phyloP scores from a whole-genome alignment of 345 rosid species.

The Camelina laxa region DNA sequence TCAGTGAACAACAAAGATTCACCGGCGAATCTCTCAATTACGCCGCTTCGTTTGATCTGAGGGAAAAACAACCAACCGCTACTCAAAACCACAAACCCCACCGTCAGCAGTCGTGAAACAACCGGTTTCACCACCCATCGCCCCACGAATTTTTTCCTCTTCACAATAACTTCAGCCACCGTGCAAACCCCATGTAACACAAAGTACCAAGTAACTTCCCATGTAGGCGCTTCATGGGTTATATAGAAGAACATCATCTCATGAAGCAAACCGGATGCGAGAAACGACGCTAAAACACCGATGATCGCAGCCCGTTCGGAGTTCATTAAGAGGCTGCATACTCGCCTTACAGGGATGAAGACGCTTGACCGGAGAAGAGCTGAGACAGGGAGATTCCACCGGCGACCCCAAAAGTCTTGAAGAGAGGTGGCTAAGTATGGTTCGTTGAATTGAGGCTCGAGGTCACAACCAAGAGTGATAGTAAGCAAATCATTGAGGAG shows the following conservation, averaged over 20 bases:
- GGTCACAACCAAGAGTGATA: constrained; percentile 32
- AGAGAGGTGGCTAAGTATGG: constrained; percentile 35
- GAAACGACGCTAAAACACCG: constrained; percentile 32
- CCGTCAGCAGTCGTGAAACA: constrained; percentile 32
- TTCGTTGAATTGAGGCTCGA: constrained; percentile 58
- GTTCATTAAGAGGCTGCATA: background rate
- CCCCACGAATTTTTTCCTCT: constrained; percentile 30
- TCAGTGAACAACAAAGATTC: constrained; percentile 31
- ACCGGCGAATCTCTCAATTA: constrained; percentile 1
- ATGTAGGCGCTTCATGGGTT: constrained; percentile 40
- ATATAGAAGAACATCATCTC: constrained; percentile 28
- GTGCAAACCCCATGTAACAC: constrained; percentile 54
- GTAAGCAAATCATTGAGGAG: constrained; percentile 42
- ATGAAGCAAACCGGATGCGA: constrained; percentile 44
- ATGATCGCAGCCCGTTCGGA: background rate
- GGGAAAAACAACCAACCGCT: constrained; percentile 50
- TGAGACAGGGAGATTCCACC: constrained; percentile 71
- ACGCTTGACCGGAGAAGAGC: constrained; percentile 55
- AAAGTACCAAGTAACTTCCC: constrained; percentile 49
- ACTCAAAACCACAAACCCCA: constrained; percentile 46
- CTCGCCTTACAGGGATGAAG: constrained; percentile 30
- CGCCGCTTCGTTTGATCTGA: constrained; percentile 35
- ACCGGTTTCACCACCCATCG: constrained; percentile 14
- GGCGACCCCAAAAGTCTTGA: background rate
- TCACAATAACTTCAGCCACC: constrained; percentile 47